These are phyloP conservation scores for Galerina sulciceps DNA, from an alignment of 768 basidiomycete genomes.

Conservation along the genomic window DNA sequence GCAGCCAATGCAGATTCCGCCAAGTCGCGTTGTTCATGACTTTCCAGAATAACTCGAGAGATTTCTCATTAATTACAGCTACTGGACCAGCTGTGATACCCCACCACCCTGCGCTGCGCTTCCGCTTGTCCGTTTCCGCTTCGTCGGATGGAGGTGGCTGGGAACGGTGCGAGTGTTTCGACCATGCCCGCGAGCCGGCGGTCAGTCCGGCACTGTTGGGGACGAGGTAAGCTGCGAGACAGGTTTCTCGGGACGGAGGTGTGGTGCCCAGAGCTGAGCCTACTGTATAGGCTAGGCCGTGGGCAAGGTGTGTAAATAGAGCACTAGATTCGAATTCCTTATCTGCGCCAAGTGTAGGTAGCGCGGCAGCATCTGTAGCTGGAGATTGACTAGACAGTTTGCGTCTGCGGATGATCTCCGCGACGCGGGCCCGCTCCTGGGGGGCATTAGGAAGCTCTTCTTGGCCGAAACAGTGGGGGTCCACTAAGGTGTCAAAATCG, in stretches of 20 bases:
- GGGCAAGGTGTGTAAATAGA: constrained; percentile 48
- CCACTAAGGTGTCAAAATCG: neutral
- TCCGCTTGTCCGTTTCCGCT: constrained; percentile 13
- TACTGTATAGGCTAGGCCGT: constrained; percentile 60
- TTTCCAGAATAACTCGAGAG: constrained; percentile 54
- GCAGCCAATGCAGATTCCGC: constrained; percentile 70
- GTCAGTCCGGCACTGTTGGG: constrained; percentile 55
- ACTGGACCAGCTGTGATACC: constrained; percentile 59
- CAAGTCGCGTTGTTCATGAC: constrained; percentile 58
- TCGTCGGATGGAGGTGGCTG: constrained; percentile 18
- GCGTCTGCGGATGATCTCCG: constrained; percentile 18
- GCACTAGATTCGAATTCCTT: constrained; percentile 21
- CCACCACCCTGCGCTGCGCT: constrained; percentile 55
- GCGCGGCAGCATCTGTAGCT: neutral
- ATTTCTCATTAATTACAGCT: constrained; percentile 52
- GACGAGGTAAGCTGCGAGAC: constrained; percentile 54
- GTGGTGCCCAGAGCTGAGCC: constrained; percentile 59
- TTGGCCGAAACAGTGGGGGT: constrained; percentile 48
- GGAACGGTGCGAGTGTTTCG: constrained; percentile 68
- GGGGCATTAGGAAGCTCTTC: constrained; percentile 45
- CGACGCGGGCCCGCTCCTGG: constrained; percentile 39
- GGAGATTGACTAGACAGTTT: neutral
- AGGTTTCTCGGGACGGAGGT: constrained; percentile 53
- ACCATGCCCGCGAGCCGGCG: constrained; percentile 68
- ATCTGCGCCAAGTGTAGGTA: constrained; percentile 11